Percentiles rank a stretch among this genome's conserved stretches.
phyloP scores from a whole-genome alignment of 495 filamentous ascomycete genomes.

The Tuber microsphaerosporum region DNA sequence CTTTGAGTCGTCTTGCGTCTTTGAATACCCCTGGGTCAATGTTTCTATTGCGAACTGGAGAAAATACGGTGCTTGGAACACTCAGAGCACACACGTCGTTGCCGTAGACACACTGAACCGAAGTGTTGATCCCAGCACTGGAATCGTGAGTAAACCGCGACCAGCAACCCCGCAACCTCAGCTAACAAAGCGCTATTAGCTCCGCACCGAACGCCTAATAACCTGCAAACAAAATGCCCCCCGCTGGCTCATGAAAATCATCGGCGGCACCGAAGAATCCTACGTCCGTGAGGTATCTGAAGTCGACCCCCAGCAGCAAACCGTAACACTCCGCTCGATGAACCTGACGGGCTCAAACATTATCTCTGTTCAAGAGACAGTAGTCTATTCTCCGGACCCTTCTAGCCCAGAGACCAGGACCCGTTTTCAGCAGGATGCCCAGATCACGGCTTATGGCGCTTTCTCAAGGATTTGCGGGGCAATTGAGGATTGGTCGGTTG shows the following conservation, averaged over 20 bases:
- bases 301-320: conserved; percentile 71
- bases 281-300: conserved; percentile 93
- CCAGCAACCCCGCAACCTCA: neutral
- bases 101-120: conserved; percentile 88
- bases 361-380: conserved; percentile 80
- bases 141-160: conserved; percentile 58
- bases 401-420: conserved; percentile 56
- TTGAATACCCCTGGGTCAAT: conserved; percentile 96
- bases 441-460: conserved; percentile 87
- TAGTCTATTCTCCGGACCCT: conserved; percentile 64
- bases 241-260: conserved; percentile 71
- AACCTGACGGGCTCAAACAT: conserved; percentile 89
- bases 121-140: conserved; percentile 67
- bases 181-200: conserved; percentile 42
- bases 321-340: conserved; percentile 85
- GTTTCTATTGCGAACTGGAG: conserved; percentile 99
- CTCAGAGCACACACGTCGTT: conserved; percentile 85
- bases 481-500: conserved; percentile 85
- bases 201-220: conserved; percentile 93
- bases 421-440: conserved; percentile 74
- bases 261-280: conserved; percentile 68
- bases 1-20: conserved; percentile 77
- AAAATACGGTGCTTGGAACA: conserved; percentile 98
- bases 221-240: conserved; percentile 86
- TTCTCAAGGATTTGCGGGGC: conserved; percentile 92